Percentiles rank a stretch among this genome's conserved stretches.
These are phyloP conservation scores for Backusella tuberculispora DNA, from an alignment of 192 early-diverging fungal species.

Conservation along the genomic window DNA sequence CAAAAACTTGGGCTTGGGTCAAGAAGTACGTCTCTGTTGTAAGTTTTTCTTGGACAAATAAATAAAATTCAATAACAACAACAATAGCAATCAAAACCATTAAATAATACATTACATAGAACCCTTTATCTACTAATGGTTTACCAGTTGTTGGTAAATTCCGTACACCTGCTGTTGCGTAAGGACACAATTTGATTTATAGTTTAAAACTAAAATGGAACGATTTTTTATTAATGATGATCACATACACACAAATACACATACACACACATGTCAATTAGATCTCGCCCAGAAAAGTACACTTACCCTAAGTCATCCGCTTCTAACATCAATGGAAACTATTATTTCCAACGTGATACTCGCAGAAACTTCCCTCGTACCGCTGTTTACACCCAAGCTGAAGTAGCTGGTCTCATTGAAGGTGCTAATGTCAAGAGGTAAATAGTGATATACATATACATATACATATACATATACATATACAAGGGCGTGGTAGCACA, in stretches of 20 bases:
- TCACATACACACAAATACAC: background rate
- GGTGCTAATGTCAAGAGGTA: conserved; percentile 41
- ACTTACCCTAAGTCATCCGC: conserved; percentile 56
- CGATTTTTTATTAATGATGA: background rate
- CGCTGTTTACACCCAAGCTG: conserved; percentile 77
- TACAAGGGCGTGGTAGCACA: background rate
- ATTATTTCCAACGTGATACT: conserved; percentile 89
- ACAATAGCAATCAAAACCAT: background rate
- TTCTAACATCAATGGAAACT: conserved; percentile 78
- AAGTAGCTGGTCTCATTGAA: conserved; percentile 70
- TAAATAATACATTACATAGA: conserved; percentile 37
- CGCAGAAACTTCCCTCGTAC: conserved; percentile 91
- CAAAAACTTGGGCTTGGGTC: conserved; percentile 46
- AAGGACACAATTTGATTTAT: conserved; percentile 19
- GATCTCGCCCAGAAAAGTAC: conserved; percentile 57
- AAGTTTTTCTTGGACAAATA: conserved; percentile 14
- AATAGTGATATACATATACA: background rate
- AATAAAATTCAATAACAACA: background rate
- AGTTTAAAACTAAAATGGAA: background rate
- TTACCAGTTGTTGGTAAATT: conserved; percentile 69
- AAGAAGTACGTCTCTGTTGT: conserved; percentile 53
- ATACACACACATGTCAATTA: conserved; percentile 30
- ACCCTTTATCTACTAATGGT: conserved; percentile 65
- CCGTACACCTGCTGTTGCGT: conserved; percentile 70
- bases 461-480: background rate